Percentiles rank a stretch among this genome's conserved stretches.
phyloP scores from a whole-genome alignment of 108 stramenopile species.

The Skeletonema potamos region DNA sequence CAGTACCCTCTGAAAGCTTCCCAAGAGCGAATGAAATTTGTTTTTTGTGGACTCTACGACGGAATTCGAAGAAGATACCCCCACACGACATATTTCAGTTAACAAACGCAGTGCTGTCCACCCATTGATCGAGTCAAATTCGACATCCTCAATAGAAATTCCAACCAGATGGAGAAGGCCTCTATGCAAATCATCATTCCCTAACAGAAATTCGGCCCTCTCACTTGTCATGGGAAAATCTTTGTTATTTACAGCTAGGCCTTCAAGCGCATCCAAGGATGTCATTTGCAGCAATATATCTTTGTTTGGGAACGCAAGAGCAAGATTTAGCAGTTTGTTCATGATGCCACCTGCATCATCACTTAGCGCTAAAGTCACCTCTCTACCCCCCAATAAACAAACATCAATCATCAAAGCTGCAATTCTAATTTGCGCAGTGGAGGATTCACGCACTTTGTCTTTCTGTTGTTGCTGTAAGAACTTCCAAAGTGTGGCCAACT shows the following conservation, averaged over 20 bases:
- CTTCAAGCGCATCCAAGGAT: conserved; percentile 37
- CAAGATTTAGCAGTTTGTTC: conserved; percentile 28
- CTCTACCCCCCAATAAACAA: conserved; percentile 32
- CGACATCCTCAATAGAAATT: not conserved
- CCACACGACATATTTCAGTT: conserved; percentile 42
- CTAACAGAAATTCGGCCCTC: conserved; percentile 34
- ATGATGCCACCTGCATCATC: conserved; percentile 12
- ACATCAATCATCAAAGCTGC: conserved; percentile 39
- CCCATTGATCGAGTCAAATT: conserved; percentile 34
- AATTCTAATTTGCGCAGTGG: conserved; percentile 23
- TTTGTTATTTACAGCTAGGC: not conserved
- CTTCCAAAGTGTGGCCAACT: conserved; percentile 16
- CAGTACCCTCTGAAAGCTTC: conserved; percentile 24
- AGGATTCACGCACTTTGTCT: conserved; percentile 12
- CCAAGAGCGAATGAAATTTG: conserved; percentile 27
- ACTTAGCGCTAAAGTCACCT: conserved; percentile 14
- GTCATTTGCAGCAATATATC: conserved; percentile 41
- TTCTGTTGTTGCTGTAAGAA: conserved; percentile 19
- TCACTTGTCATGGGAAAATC: not conserved
- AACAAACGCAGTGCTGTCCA: conserved; percentile 30
- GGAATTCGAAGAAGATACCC: conserved; percentile 11
- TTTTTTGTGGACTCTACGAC: not conserved
- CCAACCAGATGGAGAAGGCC: conserved; percentile 35
- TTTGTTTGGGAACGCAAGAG: conserved; percentile 20
- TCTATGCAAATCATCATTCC: conserved; percentile 15